Evolutionary conservation across 306 rosid genomes (phyloP).

Genomic region (Lupinus albus): DNA sequence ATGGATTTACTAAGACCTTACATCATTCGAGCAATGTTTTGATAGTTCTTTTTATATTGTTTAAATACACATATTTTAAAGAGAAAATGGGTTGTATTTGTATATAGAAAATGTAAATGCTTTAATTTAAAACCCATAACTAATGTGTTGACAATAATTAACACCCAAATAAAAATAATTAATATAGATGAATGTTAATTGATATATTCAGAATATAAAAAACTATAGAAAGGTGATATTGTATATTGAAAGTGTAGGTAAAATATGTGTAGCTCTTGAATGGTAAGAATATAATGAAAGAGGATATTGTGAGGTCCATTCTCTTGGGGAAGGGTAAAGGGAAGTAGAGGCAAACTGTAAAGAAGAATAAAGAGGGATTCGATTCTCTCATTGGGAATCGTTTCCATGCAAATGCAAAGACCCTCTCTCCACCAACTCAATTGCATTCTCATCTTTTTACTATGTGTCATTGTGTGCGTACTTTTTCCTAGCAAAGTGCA

Average conservation of each 20-base stretch:
- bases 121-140: too few relatives aligned
- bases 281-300: slow-evolving; percentile 32
- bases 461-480: slow-evolving; percentile 43
- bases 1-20: too few relatives aligned
- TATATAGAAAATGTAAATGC: too few relatives aligned
- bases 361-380: slow-evolving; percentile 72
- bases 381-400: slow-evolving; percentile 87
- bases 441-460: slow-evolving; percentile 36
- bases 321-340: slow-evolving; percentile 97
- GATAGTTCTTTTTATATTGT: too few relatives aligned
- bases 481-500: slow-evolving; percentile 39
- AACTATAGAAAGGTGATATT: too few relatives aligned
- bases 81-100: too few relatives aligned
- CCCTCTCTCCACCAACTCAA: slow-evolving; percentile 38
- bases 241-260: not conserved
- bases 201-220: too few relatives aligned
- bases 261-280: slow-evolving; percentile 13
- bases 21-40: too few relatives aligned
- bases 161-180: too few relatives aligned
- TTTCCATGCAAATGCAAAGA: slow-evolving; percentile 75
- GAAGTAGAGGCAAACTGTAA: slow-evolving; percentile 70
- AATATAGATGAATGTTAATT: too few relatives aligned
- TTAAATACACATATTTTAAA: too few relatives aligned
- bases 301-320: slow-evolving; percentile 73
- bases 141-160: too few relatives aligned